Evolutionary conservation across 768 basidiomycete genomes (phyloP), one percentile per base, ranked within the genome.

Genomic region (Kwoniella europaea): DNA sequence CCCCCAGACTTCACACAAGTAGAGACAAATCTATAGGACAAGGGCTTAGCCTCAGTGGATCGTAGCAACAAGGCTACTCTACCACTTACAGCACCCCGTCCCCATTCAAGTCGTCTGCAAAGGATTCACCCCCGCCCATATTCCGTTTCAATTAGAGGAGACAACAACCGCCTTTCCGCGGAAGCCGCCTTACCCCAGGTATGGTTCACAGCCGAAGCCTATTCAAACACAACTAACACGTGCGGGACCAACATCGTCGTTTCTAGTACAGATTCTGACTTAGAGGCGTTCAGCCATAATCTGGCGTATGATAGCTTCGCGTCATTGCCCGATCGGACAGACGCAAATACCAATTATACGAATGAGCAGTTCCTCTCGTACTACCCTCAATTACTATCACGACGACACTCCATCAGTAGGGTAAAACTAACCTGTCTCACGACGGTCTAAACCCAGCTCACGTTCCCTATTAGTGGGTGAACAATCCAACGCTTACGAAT

Each of bases 221-320:
- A 88, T 89, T 87, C 84, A 75, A 86, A 88, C 88, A 85, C 88
- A 85, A 85, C 86, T 88, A 84, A 87, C 85, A 87, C 87, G 86
- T 87, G 88, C 86, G 87, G 88, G 88, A 88, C 87, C 86, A 87
- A 88, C 86, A 88, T 89, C 88, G 86, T 89, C 87, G 86, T 87
- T 86, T 90, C 88, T 87, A 88, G 89, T 88, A 89, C 86, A 87
- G 89, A 89, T 90, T 90, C 89, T 89, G 88, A 86, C 89, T 90
- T 90, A 90, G 89, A 90, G 89, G 89, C 88, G 87, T 90, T 90
- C 89, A 90, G 89, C 88, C 89, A 90, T 90, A 90, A 90, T 89
- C 89, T 89, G 88, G 87, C 89, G 88, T 88, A 89, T 89, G 89
- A 88, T 90, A 90, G 89, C 89, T 89, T 90, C 88, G 88, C 88